These are phyloP conservation scores for Claviceps humidiphila DNA, from an alignment of 2,329 filamentous ascomycete species.

Conservation along the genomic window DNA sequence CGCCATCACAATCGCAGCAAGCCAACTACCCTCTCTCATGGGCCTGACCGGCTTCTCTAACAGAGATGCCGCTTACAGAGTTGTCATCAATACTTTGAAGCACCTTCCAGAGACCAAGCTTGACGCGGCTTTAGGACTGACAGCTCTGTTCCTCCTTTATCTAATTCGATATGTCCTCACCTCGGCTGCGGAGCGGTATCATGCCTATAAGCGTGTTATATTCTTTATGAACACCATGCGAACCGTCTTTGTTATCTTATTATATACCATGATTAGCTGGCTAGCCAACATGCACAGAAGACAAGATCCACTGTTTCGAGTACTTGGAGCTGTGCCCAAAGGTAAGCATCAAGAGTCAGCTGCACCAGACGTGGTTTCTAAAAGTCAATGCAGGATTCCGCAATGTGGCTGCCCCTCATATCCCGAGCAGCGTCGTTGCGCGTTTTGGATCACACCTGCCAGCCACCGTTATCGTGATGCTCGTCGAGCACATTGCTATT, in stretches of 20 bases:
- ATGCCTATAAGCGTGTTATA: slow-evolving; percentile 55
- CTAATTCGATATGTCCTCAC: slow-evolving; percentile 55
- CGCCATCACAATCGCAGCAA: slow-evolving; percentile 73
- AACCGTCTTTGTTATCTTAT: slow-evolving; percentile 78
- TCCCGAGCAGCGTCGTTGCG: slow-evolving; percentile 53
- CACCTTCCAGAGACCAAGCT: slow-evolving; percentile 51
- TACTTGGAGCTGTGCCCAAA: slow-evolving; percentile 66
- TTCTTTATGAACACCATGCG: slow-evolving; percentile 90
- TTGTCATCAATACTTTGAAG: slow-evolving; percentile 73
- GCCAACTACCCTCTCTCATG: slow-evolving; percentile 72
- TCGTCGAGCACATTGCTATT: slow-evolving; percentile 95
- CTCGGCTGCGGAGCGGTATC: slow-evolving; percentile 53
- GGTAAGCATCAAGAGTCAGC: slow-evolving; percentile 21
- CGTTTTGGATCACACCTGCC: slow-evolving; percentile 63
- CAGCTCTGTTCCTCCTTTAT: slow-evolving; percentile 67
- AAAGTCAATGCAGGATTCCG: slow-evolving; percentile 48
- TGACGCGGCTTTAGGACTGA: slow-evolving; percentile 84
- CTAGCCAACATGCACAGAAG: slow-evolving; percentile 60
- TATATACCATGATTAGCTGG: slow-evolving; percentile 88
- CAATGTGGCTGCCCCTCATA: slow-evolving; percentile 57
- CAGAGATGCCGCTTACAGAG: slow-evolving; percentile 63
- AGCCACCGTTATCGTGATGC: slow-evolving; percentile 78
- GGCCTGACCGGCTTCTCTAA: slow-evolving; percentile 66
- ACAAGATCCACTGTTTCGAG: slow-evolving; percentile 53
- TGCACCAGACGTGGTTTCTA: not conserved